Evolutionary conservation across 2,329 filamentous ascomycete species (phyloP).

Genomic region (Colletotrichum cereale): DNA sequence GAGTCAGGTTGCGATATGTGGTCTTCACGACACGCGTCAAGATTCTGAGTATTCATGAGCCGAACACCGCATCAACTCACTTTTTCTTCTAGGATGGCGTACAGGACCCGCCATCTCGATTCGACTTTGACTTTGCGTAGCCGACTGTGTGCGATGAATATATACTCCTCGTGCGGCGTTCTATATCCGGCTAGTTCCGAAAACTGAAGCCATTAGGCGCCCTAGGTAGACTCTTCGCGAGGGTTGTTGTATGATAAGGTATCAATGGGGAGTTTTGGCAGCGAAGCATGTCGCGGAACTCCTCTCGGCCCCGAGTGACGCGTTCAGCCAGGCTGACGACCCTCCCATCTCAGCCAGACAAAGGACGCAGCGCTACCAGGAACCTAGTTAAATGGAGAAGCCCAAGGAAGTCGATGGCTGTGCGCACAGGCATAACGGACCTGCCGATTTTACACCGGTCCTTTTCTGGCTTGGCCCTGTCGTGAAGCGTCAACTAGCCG

Average conservation of each 20-base stretch:
- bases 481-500: neutral
- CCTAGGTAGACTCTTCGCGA: neutral
- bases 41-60: slow-evolving; percentile 21
- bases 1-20: neutral
- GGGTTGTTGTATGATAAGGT: neutral
- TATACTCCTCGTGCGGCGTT: slow-evolving; percentile 23
- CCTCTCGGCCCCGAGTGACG: slow-evolving; percentile 18
- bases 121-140: slow-evolving; percentile 29
- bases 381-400: slow-evolving; percentile 21
- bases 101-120: slow-evolving; percentile 9
- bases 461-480: neutral
- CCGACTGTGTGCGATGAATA: slow-evolving; percentile 6
- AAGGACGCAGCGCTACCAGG: slow-evolving; percentile 20
- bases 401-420: slow-evolving; percentile 10
- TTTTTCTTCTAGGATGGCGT: neutral
- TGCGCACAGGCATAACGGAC: slow-evolving; percentile 12
- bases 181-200: slow-evolving; percentile 12
- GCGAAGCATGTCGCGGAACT: slow-evolving; percentile 25
- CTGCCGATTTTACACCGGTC: neutral
- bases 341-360: slow-evolving; percentile 14
- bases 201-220: slow-evolving; percentile 12
- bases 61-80: slow-evolving; percentile 8
- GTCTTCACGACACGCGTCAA: slow-evolving; percentile 15
- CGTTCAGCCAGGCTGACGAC: slow-evolving; percentile 23
- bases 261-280: slow-evolving; percentile 4